Evolutionary conservation across 805 yeast genomes (phyloP).

Genomic region (Phaffomyces thermotolerans): DNA sequence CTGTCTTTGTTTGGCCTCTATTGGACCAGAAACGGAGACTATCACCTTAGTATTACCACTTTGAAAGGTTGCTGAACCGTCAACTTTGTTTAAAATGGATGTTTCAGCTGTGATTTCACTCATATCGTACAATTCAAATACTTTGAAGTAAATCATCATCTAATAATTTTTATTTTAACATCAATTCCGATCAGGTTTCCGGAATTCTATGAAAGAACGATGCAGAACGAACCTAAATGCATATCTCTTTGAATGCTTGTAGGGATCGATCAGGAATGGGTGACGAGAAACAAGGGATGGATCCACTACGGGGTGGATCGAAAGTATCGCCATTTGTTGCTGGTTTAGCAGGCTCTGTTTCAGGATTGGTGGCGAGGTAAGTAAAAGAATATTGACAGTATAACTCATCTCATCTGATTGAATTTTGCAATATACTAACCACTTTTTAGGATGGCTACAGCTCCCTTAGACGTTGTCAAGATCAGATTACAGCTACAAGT

Average conservation of each 20-base stretch:
- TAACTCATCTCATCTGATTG: background rate
- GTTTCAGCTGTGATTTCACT: conserved; percentile 11
- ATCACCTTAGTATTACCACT: conserved; percentile 51
- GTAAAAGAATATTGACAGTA: background rate
- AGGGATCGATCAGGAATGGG: background rate
- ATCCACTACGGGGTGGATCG: conserved; percentile 39
- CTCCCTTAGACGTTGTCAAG: conserved; percentile 76
- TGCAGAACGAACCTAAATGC: no score
- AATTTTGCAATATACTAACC: background rate
- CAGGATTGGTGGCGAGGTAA: conserved; percentile 36
- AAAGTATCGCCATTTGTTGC: conserved; percentile 34
- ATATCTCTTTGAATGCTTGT: background rate
- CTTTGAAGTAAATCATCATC: background rate
- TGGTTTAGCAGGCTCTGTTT: conserved; percentile 37
- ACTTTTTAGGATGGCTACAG: conserved; percentile 44
- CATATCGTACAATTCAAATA: background rate
- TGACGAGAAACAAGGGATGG: conserved; percentile 17
- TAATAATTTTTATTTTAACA: background rate
- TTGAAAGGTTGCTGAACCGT: conserved; percentile 67
- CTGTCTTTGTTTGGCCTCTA: conserved; percentile 76
- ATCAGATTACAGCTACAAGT: conserved; percentile 64
- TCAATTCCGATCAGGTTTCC: no score
- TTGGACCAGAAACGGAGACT: conserved; percentile 84
- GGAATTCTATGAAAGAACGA: no score
- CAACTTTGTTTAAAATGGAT: conserved; percentile 47